These are phyloP conservation scores for Phytophthora litchii DNA, from an alignment of 352 stramenopile species.

Conservation along the genomic window DNA sequence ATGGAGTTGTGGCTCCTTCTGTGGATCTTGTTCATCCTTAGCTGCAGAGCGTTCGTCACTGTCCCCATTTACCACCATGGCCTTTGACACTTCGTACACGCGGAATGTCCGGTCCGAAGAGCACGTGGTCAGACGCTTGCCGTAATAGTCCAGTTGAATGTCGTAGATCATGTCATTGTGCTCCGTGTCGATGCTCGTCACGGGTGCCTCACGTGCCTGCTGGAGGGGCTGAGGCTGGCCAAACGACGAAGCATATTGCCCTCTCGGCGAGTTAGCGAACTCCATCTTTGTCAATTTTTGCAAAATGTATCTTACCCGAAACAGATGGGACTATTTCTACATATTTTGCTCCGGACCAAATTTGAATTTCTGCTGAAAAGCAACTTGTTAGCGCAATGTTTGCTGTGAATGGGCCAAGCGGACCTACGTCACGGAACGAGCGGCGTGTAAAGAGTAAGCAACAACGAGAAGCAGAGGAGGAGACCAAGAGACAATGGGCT, in stretches of 20 bases:
- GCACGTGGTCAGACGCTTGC: slow-evolving; percentile 82
- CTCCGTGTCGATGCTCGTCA: slow-evolving; percentile 82
- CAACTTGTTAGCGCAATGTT: slow-evolving; percentile 54
- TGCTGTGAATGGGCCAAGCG: slow-evolving; percentile 74
- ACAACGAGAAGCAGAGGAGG: slow-evolving; percentile 31
- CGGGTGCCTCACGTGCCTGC: slow-evolving; percentile 40
- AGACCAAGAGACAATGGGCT: slow-evolving; percentile 26
- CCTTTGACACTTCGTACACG: slow-evolving; percentile 79
- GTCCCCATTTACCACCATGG: slow-evolving; percentile 35
- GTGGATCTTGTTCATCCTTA: slow-evolving; percentile 9
- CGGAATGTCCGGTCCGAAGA: slow-evolving; percentile 86
- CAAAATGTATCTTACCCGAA: slow-evolving; percentile 13
- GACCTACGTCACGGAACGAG: slow-evolving; percentile 64
- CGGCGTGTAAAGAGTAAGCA: slow-evolving; percentile 46
- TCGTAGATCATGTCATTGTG: slow-evolving; percentile 91
- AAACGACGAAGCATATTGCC: slow-evolving; percentile 20
- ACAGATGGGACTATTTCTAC: slow-evolving; percentile 10
- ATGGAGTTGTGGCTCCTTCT: slow-evolving; percentile 31
- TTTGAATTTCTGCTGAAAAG: slow-evolving; percentile 9
- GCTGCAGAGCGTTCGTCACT: slow-evolving; percentile 4
- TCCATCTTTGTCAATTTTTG: slow-evolving; percentile 22
- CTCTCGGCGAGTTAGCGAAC: slow-evolving; percentile 12
- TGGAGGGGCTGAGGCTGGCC: slow-evolving; percentile 8
- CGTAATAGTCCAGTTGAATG: slow-evolving; percentile 90
- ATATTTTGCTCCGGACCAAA: slow-evolving; percentile 9